Base-by-base conservation (phyloP, 2,329 filamentous ascomycete genomes). In the Stachybotrys chlorohalonatus region DNA sequence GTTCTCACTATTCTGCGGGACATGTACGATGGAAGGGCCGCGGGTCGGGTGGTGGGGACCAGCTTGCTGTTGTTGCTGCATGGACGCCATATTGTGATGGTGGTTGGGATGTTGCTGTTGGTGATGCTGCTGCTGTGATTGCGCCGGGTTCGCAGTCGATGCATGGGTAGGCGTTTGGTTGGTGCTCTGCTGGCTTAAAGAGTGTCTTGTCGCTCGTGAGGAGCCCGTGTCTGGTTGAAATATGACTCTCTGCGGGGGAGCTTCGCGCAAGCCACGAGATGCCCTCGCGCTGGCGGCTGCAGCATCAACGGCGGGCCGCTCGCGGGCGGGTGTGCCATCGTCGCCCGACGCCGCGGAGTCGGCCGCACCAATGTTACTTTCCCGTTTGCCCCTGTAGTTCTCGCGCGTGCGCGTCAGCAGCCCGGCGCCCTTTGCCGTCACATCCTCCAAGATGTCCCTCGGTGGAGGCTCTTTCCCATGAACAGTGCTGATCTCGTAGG, bases 381-480 rank as follows among this genome's bases (percentile, higher is more conserved):
- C 69, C 64, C 75, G 63, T 70, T 76, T 73, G 63, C 73, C 68
- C 66, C 75, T 69, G 68, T 83, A 95, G 70, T 90, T 94, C 62
- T 93, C 89, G 16, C 88, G 66, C 0, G 89, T 95, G 52, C 91
- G 83, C 11, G 80, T 87, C 63, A 94, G 76, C n/a, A 96, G 77
- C 42, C 85, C 81, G 16, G 88, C 89, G 52, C 90, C 89, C 69
- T 92, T 94, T 7, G 90, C 91, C 7, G 90, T 93, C 13, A 90
- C 88, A 48, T 91, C 85, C 70, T 96, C 91, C 39, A 96, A 76
- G 51, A 95, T 95, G 63, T 95, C 89, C 62, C 88, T 90, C 6
- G 90, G 90, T 15, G 91, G 91, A 0, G 91, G 91, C 58, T 91
- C 89, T 69, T 87, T 85, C 53, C 85, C 81, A 72, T 92, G 87